Evolutionary conservation across 768 basidiomycete genomes (phyloP).

Genomic region (Xerocomellus intermedius): DNA sequence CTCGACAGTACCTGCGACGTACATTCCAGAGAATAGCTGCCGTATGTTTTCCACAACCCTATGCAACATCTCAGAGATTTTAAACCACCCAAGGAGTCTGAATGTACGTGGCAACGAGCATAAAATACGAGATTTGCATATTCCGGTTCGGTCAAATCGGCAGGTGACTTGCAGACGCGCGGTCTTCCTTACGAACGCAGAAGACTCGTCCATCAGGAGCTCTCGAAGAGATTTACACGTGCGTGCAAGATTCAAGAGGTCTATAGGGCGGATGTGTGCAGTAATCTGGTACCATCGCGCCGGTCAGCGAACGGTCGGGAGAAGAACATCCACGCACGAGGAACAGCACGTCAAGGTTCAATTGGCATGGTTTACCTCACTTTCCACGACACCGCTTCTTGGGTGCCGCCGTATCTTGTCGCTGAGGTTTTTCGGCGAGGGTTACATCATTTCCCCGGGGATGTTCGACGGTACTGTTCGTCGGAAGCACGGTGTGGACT

Average conservation of each 20-base stretch:
- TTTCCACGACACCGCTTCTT: conserved; percentile 2
- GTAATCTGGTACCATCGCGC: conserved; percentile 34
- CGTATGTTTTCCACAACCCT: conserved; percentile 7
- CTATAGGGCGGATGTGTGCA: conserved; percentile 35
- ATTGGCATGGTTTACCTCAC: conserved; percentile 1
- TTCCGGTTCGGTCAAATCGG: conserved; percentile 42
- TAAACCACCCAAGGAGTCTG: background rate
- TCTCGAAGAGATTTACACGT: conserved; percentile 38
- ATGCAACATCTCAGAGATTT: background rate
- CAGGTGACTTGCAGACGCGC: conserved; percentile 35
- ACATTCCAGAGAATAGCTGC: conserved; percentile 1
- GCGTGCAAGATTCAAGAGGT: conserved; percentile 35
- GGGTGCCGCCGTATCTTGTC: background rate
- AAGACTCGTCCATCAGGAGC: conserved; percentile 32
- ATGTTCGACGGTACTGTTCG: background rate
- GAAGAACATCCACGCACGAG: background rate
- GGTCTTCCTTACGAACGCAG: conserved; percentile 27
- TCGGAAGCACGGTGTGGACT: background rate
- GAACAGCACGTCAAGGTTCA: conserved; percentile 12
- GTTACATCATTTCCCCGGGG: background rate
- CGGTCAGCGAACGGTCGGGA: background rate
- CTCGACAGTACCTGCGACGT: conserved; percentile 15
- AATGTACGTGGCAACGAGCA: conserved; percentile 19
- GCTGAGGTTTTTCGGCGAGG: background rate
- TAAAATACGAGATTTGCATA: conserved; percentile 41